A percentile compares a stretch with the other conserved stretches of the same genome.
phyloP scores from a whole-genome alignment of 208 protist species.

The Leishmania arabica region DNA sequence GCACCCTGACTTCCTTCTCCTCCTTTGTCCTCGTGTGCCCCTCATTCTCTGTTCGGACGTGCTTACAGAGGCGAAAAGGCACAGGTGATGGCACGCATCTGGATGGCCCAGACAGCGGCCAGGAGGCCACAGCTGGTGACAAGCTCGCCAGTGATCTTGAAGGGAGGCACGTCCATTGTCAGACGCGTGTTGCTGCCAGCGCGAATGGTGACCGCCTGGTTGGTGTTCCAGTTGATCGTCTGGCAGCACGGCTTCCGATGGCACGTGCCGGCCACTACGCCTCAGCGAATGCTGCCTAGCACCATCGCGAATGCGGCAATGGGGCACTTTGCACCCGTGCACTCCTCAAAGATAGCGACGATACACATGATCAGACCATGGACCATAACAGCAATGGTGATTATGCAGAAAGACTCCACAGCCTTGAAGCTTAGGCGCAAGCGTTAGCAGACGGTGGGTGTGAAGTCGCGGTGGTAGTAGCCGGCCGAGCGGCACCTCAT shows the following conservation, averaged over 20 bases:
- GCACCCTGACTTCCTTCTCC: too few relatives aligned
- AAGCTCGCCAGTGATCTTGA: slow-evolving; percentile 48
- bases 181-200: slow-evolving; percentile 20
- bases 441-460: slow-evolving; percentile 43
- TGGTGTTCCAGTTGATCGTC: slow-evolving; percentile 30
- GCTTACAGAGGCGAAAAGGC: slow-evolving; percentile 37
- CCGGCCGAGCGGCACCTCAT: slow-evolving; percentile 36
- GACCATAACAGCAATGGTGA: slow-evolving; percentile 53
- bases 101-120: slow-evolving; percentile 46
- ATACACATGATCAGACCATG: slow-evolving; percentile 31
- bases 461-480: slow-evolving; percentile 55
- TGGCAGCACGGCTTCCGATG: slow-evolving; percentile 50
- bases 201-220: slow-evolving; percentile 21
- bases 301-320: slow-evolving; percentile 36
- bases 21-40: too few relatives aligned
- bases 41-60: neutral
- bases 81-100: slow-evolving; percentile 44
- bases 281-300: slow-evolving; percentile 46
- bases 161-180: slow-evolving; percentile 30
- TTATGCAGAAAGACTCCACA: slow-evolving; percentile 62
- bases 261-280: slow-evolving; percentile 48
- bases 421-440: slow-evolving; percentile 50
- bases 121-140: slow-evolving; percentile 47
- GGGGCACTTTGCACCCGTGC: slow-evolving; percentile 32
- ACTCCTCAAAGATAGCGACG: slow-evolving; percentile 24